Base-by-base conservation (phyloP, 2,329 filamentous ascomycete genomes). In the Basipetospora sp. region DNA sequence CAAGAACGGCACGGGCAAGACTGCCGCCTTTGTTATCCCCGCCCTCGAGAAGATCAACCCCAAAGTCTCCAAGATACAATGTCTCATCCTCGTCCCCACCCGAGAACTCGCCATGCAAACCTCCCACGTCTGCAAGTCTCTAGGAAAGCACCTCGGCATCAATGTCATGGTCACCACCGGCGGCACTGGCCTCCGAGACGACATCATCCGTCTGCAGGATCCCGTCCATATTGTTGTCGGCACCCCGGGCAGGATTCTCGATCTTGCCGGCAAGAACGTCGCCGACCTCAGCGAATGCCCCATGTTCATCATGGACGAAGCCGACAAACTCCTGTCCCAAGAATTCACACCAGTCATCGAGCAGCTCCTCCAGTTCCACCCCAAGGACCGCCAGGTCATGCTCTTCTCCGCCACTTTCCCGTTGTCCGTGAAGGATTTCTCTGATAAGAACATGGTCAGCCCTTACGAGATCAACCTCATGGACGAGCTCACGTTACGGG, bases 111-210 rank as follows among this genome's bases (percentile, higher is more conserved):
- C 92, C 39, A 79, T 98, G 60, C 90, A 98, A 61, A 98, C 90
- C 43, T 98, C 92, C 35, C 90, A 98, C 62, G 90, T 98, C 48
- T 98, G 90, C 75, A 98, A 96, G 69, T 94, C 80, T 10, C 74
- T 98, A 33, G 92, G 92, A 45, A 96, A 98, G 63, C 87, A 98
- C 55, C 77, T 98, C 29, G 86, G 86, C 41, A 72, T 98, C 62
- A 96, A 98, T 53, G 88, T 98, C 53, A 98, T 98, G 92, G 92
- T 98, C 48, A 94, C 88, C 34, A 98, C 92, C 17, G 90, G 90
- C 59, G 90, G 90, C 51, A 96, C 90, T 30, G 83, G 84, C 18
- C 68, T 98, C 40, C 85, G 90, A 54, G 90, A 98, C 58, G 90
- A 98, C 57, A 98, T 98, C 54, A 77, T 98, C 49, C 85, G 90